Percentiles rank a stretch among this genome's conserved stretches.
Evolutionary conservation across 345 rosid species (phyloP).

Genomic region (Arabis alpina): DNA sequence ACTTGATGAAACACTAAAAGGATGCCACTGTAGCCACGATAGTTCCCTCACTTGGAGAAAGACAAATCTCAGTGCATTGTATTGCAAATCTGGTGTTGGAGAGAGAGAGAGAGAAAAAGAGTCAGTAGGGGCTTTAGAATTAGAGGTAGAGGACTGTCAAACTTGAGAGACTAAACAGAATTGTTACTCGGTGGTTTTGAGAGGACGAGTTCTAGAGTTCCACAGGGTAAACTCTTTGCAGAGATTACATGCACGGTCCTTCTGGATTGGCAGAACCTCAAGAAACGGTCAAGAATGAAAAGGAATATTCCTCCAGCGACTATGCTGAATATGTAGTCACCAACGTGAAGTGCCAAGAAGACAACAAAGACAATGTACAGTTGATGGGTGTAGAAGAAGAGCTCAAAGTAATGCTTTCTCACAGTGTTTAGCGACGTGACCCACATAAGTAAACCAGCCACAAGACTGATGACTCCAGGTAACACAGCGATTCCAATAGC

Average conservation of each 20-base stretch:
- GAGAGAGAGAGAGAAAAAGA: not conserved
- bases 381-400: conserved; percentile 95
- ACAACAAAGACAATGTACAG: conserved; percentile 76
- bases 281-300: conserved; percentile 84
- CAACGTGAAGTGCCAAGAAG: conserved; percentile 85
- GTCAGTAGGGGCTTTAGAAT: conserved; percentile 5
- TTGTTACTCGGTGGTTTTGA: conserved; percentile 75
- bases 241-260: conserved; percentile 70
- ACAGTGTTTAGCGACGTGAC: conserved; percentile 69
- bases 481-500: conserved; percentile 58
- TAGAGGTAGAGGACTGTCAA: conserved; percentile 1
- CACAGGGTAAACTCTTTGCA: conserved; percentile 78
- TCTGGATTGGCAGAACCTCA: conserved; percentile 90
- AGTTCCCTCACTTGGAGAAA: conserved; percentile 84
- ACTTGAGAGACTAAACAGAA: conserved; percentile 2
- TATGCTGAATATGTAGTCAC: conserved; percentile 70
- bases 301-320: conserved; percentile 81
- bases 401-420: conserved; percentile 74
- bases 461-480: conserved; percentile 81
- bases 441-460: conserved; percentile 89
- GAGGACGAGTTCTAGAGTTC: conserved; percentile 71
- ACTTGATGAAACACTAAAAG: conserved; percentile 94
- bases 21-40: conserved; percentile 99
- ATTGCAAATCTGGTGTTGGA: conserved; percentile 54
- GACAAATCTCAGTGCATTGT: conserved; percentile 85